phyloP scores from a whole-genome alignment of 2,329 filamentous ascomycete species.

The Aspergillus candidus region DNA sequence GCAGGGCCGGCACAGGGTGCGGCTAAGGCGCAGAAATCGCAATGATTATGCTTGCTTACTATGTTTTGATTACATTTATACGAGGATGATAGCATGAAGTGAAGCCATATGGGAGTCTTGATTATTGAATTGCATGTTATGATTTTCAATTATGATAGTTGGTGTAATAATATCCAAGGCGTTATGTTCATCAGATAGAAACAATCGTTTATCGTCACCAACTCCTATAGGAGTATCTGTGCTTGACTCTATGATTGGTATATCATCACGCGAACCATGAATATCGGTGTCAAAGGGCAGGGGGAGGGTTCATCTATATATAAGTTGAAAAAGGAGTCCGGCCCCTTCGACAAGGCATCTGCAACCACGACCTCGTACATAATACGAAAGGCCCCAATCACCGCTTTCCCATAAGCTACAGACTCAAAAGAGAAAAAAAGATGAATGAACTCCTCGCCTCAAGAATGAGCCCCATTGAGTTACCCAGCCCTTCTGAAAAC shows the following conservation, averaged over 20 bases:
- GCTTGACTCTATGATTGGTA: conserved; percentile 97
- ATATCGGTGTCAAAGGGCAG: conserved; percentile 1
- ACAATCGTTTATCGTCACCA: conserved; percentile 47
- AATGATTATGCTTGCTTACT: conserved; percentile 17
- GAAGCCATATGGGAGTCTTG: not conserved
- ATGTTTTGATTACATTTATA: conserved; percentile 3
- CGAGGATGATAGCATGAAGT: not conserved
- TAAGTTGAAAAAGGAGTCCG: conserved; percentile 44
- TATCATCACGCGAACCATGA: conserved; percentile 73
- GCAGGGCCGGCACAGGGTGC: conserved; percentile 19
- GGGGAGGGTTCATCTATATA: not conserved
- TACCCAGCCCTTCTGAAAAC: conserved; percentile 52
- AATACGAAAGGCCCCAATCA: conserved; percentile 17
- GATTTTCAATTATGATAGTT: not conserved
- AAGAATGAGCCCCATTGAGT: conserved; percentile 99
- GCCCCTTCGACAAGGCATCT: conserved; percentile 65
- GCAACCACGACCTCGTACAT: conserved; percentile 29
- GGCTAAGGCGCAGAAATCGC: conserved; percentile 23
- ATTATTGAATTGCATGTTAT: not conserved
- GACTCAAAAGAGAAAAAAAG: conserved; percentile 41
- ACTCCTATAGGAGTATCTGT: conserved; percentile 60
- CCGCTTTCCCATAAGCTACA: conserved; percentile 53
- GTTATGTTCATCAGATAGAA: conserved; percentile 44
- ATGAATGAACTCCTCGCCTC: conserved; percentile 75
- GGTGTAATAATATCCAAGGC: not conserved